phyloP scores from a whole-genome alignment of 805 yeast genomes.

The Starmera pachycereana region DNA sequence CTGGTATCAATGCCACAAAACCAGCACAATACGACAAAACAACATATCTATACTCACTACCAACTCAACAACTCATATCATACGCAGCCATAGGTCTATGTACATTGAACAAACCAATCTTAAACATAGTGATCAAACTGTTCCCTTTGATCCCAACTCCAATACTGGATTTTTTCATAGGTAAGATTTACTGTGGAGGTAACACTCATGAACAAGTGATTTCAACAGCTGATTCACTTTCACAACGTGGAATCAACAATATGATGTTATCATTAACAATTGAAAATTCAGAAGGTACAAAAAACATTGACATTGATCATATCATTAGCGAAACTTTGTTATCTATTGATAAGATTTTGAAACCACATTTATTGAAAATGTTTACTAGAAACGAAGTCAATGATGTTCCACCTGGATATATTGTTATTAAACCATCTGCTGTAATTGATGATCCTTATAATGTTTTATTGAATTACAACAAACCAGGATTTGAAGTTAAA shows the following conservation, averaged over 20 bases:
- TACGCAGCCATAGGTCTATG: constrained; percentile 60
- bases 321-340: constrained; percentile 55
- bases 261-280: constrained; percentile 94
- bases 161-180: constrained; percentile 61
- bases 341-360: constrained; percentile 57
- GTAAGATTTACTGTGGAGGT: constrained; percentile 87
- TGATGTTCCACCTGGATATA: constrained; percentile 80
- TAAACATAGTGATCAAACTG: constrained; percentile 48
- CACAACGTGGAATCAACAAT: constrained; percentile 71
- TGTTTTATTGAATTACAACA: constrained; percentile 50
- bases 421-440: constrained; percentile 92
- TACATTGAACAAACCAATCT: constrained; percentile 52
- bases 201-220: constrained; percentile 62
- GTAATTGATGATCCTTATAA: constrained; percentile 67
- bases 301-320: constrained; percentile 43
- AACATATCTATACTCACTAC: constrained; percentile 41
- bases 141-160: constrained; percentile 72
- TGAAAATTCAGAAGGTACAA: constrained; percentile 81
- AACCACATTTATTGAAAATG: constrained; percentile 60
- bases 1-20: constrained; percentile 3
- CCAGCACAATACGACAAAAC: neutral
- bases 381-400: constrained; percentile 41
- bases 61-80: constrained; percentile 47
- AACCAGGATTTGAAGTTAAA: constrained; percentile 36
- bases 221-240: constrained; percentile 56